These are phyloP conservation scores for Claviceps citrina DNA, from an alignment of 2,329 filamentous ascomycete genomes.

Conservation along the genomic window DNA sequence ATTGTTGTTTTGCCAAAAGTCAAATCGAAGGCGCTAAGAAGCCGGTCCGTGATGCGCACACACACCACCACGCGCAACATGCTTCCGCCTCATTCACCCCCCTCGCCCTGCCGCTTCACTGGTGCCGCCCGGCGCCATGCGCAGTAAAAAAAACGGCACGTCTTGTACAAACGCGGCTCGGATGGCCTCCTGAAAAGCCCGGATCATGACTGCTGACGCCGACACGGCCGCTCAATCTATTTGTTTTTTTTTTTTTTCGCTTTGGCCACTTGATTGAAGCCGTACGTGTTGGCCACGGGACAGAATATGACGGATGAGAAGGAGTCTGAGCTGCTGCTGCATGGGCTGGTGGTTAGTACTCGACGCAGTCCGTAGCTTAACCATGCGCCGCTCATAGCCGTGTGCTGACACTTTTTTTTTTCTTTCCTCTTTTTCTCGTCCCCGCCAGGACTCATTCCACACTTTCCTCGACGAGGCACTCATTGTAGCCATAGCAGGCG, in stretches of 20 bases:
- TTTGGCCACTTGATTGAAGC: too few species aligned
- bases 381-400: too few species aligned
- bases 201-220: neutral
- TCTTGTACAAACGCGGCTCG: neutral
- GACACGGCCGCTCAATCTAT: neutral
- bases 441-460: conserved; percentile 50
- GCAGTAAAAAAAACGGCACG: neutral
- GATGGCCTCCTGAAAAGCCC: neutral
- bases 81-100: too few species aligned
- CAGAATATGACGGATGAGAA: conserved; percentile 12
- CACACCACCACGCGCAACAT: too few species aligned
- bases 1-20: neutral
- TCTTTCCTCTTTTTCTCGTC: neutral
- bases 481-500: conserved; percentile 58
- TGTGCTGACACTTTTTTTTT: too few species aligned
- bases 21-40: neutral
- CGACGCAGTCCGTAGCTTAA: neutral
- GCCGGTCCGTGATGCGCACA: neutral
- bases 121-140: too few species aligned
- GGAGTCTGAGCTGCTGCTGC: conserved; percentile 12
- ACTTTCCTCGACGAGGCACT: conserved; percentile 63
- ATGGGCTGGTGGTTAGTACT: conserved; percentile 17
- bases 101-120: too few species aligned
- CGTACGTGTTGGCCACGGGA: too few species aligned
- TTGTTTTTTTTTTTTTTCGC: too few species aligned